Evolutionary conservation across 768 basidiomycete genomes (phyloP), one percentile per base, ranked within the genome.

Genomic region (Coprinopsis cinerea): DNA sequence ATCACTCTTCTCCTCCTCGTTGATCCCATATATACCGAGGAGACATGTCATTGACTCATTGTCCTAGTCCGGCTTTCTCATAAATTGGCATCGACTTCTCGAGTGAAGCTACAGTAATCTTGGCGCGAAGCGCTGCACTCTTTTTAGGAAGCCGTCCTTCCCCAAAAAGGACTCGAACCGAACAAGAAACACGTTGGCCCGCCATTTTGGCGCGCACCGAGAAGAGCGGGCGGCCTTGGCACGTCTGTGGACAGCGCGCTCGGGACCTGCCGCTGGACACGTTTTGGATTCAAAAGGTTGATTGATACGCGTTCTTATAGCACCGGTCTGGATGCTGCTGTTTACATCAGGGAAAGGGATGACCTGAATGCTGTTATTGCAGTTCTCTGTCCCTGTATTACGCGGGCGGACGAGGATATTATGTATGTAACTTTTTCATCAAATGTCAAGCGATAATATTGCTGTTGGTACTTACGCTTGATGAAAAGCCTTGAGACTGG

Each of bases 71-170:
- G n/a, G n/a, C n/a, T n/a, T n/a, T n/a, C n/a, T n/a, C n/a, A n/a
- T n/a, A n/a, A n/a, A n/a, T n/a, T n/a, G n/a, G n/a, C n/a, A n/a
- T n/a, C n/a, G n/a, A n/a, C n/a, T n/a, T n/a, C n/a, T n/a, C n/a
- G n/a, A n/a, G n/a, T n/a, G n/a, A n/a, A n/a, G n/a, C n/a, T n/a
- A n/a, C n/a, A n/a, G n/a, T n/a, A n/a, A n/a, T n/a, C n/a, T n/a
- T n/a, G n/a, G n/a, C n/a, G n/a, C n/a, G n/a, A n/a, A n/a, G n/a
- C n/a, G n/a, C n/a, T n/a, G n/a, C n/a, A n/a, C n/a, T n/a, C n/a
- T n/a, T 30, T 45, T 45, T 45, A 45, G 44, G 44, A 45, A 45
- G 44, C 44, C 44, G 27, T 32, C 44, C 22, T 45, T 27, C 44
- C 44, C 44, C 25, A 45, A 45, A 45, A 45, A 45, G 44, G 44